Conservation (phyloP, 2,329 filamentous ascomycete genomes). For the Ciborinia camelliae region DNA sequence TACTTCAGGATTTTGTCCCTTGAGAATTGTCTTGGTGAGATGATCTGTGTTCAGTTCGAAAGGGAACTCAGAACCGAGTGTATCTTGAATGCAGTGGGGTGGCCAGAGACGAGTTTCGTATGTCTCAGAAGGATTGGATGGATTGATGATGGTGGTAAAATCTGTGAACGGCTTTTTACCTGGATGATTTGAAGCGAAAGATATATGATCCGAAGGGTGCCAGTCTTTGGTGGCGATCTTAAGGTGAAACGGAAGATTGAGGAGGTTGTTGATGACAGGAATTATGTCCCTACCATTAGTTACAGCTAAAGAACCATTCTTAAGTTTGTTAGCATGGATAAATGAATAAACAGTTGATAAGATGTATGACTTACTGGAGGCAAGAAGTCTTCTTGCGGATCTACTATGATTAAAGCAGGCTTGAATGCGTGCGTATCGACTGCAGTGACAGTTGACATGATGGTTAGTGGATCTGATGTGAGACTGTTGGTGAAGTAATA, state of each 20-base stretch:
- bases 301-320: slow-evolving; percentile 88
- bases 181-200: slow-evolving; percentile 79
- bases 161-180: slow-evolving; percentile 66
- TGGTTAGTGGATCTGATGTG: slow-evolving; percentile 1
- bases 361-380: slow-evolving; percentile 64
- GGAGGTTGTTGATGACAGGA: slow-evolving; percentile 68
- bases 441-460: slow-evolving; percentile 4
- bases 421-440: slow-evolving; percentile 37
- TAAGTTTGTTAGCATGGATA: not conserved
- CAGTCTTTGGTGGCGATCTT: slow-evolving; percentile 90
- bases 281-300: slow-evolving; percentile 66
- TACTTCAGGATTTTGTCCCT: slow-evolving; percentile 69
- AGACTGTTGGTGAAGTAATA: slow-evolving; percentile 1
- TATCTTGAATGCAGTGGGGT: slow-evolving; percentile 77
- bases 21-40: slow-evolving; percentile 68
- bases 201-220: slow-evolving; percentile 80
- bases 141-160: slow-evolving; percentile 62
- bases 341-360: not conserved
- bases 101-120: slow-evolving; percentile 80
- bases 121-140: slow-evolving; percentile 56
- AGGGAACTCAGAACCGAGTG: slow-evolving; percentile 68
- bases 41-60: slow-evolving; percentile 61
- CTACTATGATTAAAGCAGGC: slow-evolving; percentile 70
- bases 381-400: slow-evolving; percentile 94
- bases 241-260: slow-evolving; percentile 65